Base-by-base conservation (phyloP, 352 stramenopile species). In the Phytophthora vignae region DNA sequence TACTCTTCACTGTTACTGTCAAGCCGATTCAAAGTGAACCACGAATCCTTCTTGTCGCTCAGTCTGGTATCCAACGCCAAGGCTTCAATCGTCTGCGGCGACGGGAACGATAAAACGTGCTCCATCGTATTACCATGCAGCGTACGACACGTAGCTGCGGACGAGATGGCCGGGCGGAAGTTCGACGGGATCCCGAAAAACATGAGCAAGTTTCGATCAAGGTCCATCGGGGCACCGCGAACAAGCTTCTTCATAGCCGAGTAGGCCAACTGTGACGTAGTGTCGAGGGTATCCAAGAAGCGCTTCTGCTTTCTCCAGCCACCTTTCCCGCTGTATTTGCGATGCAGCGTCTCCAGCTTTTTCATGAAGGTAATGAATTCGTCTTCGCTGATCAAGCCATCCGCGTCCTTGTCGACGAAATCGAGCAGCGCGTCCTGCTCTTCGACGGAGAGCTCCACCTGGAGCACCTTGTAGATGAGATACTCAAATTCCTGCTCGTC, bases 121-220 rank as follows among this genome's bases (percentile, higher is more conserved):
- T 87, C 80, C 70, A 95, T 84, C 3, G 84, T 88, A 57, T 94
- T 90, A 7, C 71, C 65, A 21, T 88, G 58, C 9, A 95, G 68
- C 1, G 67, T 56, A 31, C 82, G 74, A 9, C 82, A 91, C 1
- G 79, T 84, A 1, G 81, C 73, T 2, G 77, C 73, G 0, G 86
- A 88, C 4, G 84, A 92, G 2, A 95, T 83, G 3, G 88, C 85
- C 8, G 83, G 83, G 12, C 88, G 84, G 50, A 85, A 95, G 56
- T 95, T 95, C 17, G 80, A 88, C 19, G 88, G 88, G n/a, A 95
- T 86, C 3, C 85, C 88, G 27, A 95, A 85, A 27, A 93, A 88
- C 80, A 88, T 83, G 27, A 94, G 77, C 57, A 95, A 48, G 58
- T 83, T 91, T 55, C 73, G 76, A 49, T 95, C 85, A 10, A 92